Percentiles rank a stretch among this genome's conserved stretches.
phyloP scores from a whole-genome alignment of 202 grass and related monocot genomes.

The Panicum virgatum region DNA sequence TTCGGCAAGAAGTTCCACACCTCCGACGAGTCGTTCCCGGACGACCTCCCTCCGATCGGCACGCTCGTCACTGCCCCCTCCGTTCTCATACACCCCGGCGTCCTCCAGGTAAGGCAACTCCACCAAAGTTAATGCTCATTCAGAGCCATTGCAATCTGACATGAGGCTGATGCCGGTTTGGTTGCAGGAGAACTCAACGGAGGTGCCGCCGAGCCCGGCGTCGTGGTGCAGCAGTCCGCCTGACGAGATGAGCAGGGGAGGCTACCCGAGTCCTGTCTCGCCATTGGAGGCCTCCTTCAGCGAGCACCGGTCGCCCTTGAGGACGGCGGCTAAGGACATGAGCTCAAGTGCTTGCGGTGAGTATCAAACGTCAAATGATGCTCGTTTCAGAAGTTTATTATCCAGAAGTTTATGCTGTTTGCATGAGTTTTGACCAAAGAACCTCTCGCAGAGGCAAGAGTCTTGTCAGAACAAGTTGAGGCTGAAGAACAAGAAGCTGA shows the following conservation, averaged over 20 bases:
- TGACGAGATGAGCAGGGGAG: constrained; percentile 73
- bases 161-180: neutral
- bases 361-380: neutral
- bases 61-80: constrained; percentile 65
- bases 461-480: constrained; percentile 35
- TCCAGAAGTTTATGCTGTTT: neutral
- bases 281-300: constrained; percentile 79
- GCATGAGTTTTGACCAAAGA: constrained; percentile 27
- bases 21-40: constrained; percentile 47
- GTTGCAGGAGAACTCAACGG: constrained; percentile 91
- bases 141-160: neutral
- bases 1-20: constrained; percentile 81
- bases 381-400: constrained; percentile 18
- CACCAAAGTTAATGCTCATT: neutral
- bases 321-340: constrained; percentile 41
- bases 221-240: constrained; percentile 83
- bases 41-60: constrained; percentile 62
- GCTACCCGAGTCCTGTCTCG: constrained; percentile 89
- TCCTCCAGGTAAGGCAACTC: constrained; percentile 61
- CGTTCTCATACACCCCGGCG: constrained; percentile 64
- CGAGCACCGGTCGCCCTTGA: constrained; percentile 48
- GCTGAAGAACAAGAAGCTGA: constrained; percentile 34
- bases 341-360: constrained; percentile 48
- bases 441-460: constrained; percentile 39
- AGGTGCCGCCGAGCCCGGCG: constrained; percentile 93